A percentile compares a stretch with the other conserved stretches of the same genome.
phyloP scores from a whole-genome alignment of 139 green algal genomes.

The Spirogloea muscicola region DNA sequence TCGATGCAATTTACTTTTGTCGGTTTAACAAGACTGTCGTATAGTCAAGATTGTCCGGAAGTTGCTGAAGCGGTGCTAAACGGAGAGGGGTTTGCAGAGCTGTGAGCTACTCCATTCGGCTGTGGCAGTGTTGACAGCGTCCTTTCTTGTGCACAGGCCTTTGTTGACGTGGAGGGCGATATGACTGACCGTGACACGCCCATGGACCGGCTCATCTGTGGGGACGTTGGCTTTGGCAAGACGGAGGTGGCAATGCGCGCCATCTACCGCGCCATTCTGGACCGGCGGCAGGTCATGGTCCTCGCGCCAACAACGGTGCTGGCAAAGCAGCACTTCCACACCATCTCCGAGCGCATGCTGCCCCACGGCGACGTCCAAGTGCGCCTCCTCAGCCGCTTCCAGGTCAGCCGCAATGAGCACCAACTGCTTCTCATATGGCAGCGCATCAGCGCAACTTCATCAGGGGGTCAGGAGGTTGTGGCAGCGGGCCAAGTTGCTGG shows the following conservation, averaged over 20 bases:
- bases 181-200: conserved; percentile 43
- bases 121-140: too few species aligned
- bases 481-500: too few species aligned
- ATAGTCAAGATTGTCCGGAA: too few species aligned
- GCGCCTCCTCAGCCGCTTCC: conserved; percentile 36
- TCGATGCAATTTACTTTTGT: too few species aligned
- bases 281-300: conserved; percentile 37
- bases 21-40: too few species aligned
- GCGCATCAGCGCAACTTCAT: too few species aligned
- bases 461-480: too few species aligned
- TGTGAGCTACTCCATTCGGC: too few species aligned
- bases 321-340: conserved; percentile 52
- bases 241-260: conserved; percentile 57
- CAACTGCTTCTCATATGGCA: too few species aligned
- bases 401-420: too few species aligned
- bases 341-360: conserved; percentile 32
- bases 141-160: conserved; percentile 39
- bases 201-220: conserved; percentile 55
- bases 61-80: too few species aligned
- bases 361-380: conserved; percentile 17
- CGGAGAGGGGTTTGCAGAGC: too few species aligned
- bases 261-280: conserved; percentile 37
- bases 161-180: conserved; percentile 41
- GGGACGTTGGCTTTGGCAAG: conserved; percentile 60
- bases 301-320: conserved; percentile 56